Evolutionary conservation across 2,329 filamentous ascomycete species (phyloP), one percentile per base, ranked within the genome.

Genomic region (Cryphonectria radicalis): DNA sequence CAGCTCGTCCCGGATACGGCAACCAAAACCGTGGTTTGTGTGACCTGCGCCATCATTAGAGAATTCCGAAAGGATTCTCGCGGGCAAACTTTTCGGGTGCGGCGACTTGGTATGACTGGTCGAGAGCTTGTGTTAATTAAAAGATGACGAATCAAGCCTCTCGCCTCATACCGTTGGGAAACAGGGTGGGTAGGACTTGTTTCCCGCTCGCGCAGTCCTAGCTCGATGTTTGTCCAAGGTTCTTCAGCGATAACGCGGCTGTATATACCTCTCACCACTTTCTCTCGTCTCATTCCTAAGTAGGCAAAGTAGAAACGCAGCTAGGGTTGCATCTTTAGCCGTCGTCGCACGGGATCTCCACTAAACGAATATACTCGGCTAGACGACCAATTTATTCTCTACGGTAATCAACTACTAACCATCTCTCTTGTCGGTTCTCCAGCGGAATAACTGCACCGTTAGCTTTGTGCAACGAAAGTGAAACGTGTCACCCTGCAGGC

Each of bases 61-160:
- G 25, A 35, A 19, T 59, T 59, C 55, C 55, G 25, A 32, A 59
- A 59, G 25, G 25, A 32, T 59, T 35, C 28, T 59, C 55, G 14
- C 28, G 55, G 14, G 25, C 53, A 28, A 13, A 32, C 32, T 8
- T 50, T n/a, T 50, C 46, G 55, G 25, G 14, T 59, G 28, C 25
- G 14, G 28, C 28, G 25, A 59, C 55, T 32, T 59, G 25, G 55
- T 32, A 19, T 19, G 13, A 59, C 55, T 32, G 55, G 55, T 32
- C 28, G 14, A 6, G 55, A 8, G 25, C 55, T 17, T 5, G 55
- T 59, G 55, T 32, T 59, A 8, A 28, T 32, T 35, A 32, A 28
- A 32, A 59, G 55, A 59, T 59, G 55, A 32, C 55, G 55, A 59
- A 32, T 59, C 55, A 32, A 32, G 46, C 46, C 46, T 59, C 25